Evolutionary conservation across 139 green algal genomes (phyloP).

Genomic region (Micromonas commoda): DNA sequence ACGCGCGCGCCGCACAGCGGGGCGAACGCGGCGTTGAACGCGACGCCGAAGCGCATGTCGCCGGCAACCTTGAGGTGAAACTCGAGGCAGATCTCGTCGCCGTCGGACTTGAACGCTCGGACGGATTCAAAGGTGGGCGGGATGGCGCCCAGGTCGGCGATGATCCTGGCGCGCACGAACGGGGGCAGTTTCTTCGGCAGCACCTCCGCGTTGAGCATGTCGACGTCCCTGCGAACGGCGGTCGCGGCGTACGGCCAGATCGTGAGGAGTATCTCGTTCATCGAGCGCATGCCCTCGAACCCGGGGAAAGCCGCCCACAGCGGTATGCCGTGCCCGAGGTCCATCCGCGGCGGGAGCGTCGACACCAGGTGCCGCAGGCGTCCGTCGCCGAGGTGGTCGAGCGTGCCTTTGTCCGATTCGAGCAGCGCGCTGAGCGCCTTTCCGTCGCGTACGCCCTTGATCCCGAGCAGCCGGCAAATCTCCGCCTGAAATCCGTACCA

Average conservation of each 20-base stretch:
- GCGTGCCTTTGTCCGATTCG: not conserved
- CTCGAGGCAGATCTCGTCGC: not conserved
- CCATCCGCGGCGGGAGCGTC: not conserved
- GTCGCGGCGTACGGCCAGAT: not conserved
- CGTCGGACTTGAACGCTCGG: not conserved
- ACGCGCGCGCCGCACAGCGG: too few species aligned
- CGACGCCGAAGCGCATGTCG: not conserved
- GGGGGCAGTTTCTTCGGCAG: not conserved
- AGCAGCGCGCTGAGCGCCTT: not conserved
- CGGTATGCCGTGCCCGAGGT: not conserved
- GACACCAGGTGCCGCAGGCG: not conserved
- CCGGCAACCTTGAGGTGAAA: not conserved
- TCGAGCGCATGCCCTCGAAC: not conserved
- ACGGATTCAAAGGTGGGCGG: not conserved
- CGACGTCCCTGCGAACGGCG: not conserved
- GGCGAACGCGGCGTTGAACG: too few species aligned
- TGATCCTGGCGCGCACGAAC: not conserved
- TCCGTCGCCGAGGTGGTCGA: not conserved
- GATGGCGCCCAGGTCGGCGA: not conserved
- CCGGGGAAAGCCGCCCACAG: not conserved
- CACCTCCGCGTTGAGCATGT: not conserved
- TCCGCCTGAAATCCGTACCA: too few species aligned
- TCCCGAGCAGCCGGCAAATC: too few species aligned
- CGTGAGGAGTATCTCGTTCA: not conserved
- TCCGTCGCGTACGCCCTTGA: too few species aligned